Conservation (phyloP, 2,329 filamentous ascomycete genomes). For the Stagonosporopsis vannaccii region DNA sequence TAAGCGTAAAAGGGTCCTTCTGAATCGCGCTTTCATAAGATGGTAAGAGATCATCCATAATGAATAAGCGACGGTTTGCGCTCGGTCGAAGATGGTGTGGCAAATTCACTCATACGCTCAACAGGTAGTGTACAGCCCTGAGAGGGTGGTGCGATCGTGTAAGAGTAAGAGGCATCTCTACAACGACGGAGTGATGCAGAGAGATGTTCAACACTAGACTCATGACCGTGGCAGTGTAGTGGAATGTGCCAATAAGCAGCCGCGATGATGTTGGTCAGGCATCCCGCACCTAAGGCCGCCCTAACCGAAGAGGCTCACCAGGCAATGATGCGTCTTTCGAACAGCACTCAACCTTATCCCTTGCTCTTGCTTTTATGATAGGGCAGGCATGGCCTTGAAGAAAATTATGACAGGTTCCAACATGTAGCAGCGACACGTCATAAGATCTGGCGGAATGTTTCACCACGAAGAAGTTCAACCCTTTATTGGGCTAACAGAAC, state of each 20-base stretch:
- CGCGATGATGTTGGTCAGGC: constrained; percentile 17
- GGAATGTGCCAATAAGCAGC: constrained; percentile 10
- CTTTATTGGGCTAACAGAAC: too few relatives aligned
- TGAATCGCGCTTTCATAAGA: constrained; percentile 66
- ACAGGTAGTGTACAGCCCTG: background rate
- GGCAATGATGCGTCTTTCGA: background rate
- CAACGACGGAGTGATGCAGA: background rate
- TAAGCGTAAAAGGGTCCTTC: constrained; percentile 62
- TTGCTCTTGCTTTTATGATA: background rate
- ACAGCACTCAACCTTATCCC: background rate
- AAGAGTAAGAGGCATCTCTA: constrained; percentile 2
- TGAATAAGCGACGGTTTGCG: background rate
- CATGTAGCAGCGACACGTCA: too few relatives aligned
- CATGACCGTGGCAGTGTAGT: constrained; percentile 18
- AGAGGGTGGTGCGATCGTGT: background rate
- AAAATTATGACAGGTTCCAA: too few relatives aligned
- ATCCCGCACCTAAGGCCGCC: constrained; percentile 11
- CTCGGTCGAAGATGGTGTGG: background rate
- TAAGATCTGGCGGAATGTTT: too few relatives aligned
- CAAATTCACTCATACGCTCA: background rate
- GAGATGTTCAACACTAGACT: background rate
- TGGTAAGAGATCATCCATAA: constrained; percentile 65
- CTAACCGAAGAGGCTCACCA: constrained; percentile 3
- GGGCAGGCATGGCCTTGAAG: too few relatives aligned
- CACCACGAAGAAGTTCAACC: too few relatives aligned